Base-by-base conservation (phyloP, 768 basidiomycete genomes). In the Calvatia gigantea region DNA sequence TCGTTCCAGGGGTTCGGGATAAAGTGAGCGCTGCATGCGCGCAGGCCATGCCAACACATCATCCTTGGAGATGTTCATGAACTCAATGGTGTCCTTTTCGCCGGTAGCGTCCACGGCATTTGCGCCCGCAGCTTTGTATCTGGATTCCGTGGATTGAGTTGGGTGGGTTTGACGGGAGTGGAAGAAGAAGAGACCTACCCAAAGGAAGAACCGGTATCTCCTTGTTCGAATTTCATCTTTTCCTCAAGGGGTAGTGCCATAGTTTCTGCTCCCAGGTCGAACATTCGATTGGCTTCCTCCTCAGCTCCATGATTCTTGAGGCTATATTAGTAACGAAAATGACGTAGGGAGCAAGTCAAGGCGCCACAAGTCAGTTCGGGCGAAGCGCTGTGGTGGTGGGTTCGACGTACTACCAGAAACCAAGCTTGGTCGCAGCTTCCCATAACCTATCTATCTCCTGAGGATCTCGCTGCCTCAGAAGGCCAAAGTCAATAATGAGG, bases 31-130 rank as follows among this genome's bases (percentile, higher is more conserved):
- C 21, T 81, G 77, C 4, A 72, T 74, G 19, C 76, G 69, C 0
- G 65, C 58, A 0, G 87, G 87, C 70, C 77, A 87, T 0, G 82
- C 77, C 0, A 89, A 64, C 0, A 76, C 84, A 59, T 90, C 87
- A 62, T 90, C 86, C 63, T 86, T 86, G 0, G 86, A 73, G 29
- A 88, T 67, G 61, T 87, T 87, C 56, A 88, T 72, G 65, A 86
- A 87, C 62, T 88, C 84, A 2, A 77, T 74, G 0, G 74, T 75
- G 62, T 88, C 86, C 15, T 66, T 61, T 44, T 75, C 74, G 37
- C 86, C 87, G 9, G 71, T 73, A 19, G 81, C 78, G 61, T 89
- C 84, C 3, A 83, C 79, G 1, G 82, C 84, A 56, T 80, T 84
- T 0, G 80, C 80, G 1, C 86, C 87, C 0, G 74, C 71, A 9